Evolutionary conservation across 345 rosid genomes (phyloP).

Genomic region (Corchorus capsularis): DNA sequence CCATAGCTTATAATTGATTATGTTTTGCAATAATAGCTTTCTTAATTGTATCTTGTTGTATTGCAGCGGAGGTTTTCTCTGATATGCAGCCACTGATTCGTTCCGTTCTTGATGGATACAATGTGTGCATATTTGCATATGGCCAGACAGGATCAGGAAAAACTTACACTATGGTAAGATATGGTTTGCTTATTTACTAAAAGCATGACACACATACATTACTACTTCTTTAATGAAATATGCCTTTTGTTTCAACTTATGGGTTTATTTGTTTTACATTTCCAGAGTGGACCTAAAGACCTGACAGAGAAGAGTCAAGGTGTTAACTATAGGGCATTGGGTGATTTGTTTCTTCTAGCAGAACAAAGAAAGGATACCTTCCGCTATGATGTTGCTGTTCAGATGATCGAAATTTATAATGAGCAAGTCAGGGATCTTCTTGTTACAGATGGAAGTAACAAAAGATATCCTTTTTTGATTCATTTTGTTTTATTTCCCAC

Average conservation of each 20-base stretch:
- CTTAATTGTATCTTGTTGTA: slow-evolving; percentile 19
- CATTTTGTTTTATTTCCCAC: slow-evolving; percentile 2
- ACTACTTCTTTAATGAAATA: background rate
- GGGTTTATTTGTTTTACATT: slow-evolving; percentile 22
- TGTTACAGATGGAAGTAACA: slow-evolving; percentile 82
- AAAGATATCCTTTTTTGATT: slow-evolving; percentile 79
- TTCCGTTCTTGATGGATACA: slow-evolving; percentile 94
- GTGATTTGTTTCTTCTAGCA: slow-evolving; percentile 84
- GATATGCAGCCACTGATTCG: slow-evolving; percentile 97
- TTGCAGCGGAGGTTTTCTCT: slow-evolving; percentile 91
- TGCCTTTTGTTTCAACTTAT: slow-evolving; percentile 10
- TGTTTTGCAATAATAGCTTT: background rate
- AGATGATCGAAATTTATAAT: slow-evolving; percentile 96
- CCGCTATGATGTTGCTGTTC: slow-evolving; percentile 81
- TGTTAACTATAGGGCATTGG: slow-evolving; percentile 90
- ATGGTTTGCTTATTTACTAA: slow-evolving; percentile 3
- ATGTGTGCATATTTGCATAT: slow-evolving; percentile 98
- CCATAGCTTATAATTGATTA: slow-evolving; percentile 1
- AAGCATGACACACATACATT: slow-evolving; percentile 7
- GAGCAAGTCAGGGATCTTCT: slow-evolving; percentile 98
- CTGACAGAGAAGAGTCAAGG: slow-evolving; percentile 80
- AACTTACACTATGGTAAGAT: slow-evolving; percentile 88
- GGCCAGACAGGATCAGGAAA: slow-evolving; percentile 99
- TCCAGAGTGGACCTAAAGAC: slow-evolving; percentile 86
- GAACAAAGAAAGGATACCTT: slow-evolving; percentile 83